phyloP scores from a whole-genome alignment of 768 basidiomycete genomes.

The Kwoniella europaea region DNA sequence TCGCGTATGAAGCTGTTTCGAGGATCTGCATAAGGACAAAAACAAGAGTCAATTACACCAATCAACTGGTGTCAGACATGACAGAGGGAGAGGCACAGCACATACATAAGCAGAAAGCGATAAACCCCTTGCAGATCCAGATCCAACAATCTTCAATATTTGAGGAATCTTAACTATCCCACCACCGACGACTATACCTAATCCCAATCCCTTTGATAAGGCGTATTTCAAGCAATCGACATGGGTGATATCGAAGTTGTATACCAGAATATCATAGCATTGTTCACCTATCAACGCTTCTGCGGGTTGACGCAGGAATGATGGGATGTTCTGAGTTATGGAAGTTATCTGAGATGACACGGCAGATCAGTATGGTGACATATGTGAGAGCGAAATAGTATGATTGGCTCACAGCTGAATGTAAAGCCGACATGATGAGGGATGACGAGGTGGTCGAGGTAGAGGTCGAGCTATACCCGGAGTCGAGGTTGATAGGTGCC shows the following conservation, averaged over 20 bases:
- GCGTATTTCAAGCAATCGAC: constrained; percentile 86
- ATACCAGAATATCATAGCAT: constrained; percentile 88
- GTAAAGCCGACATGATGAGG: constrained; percentile 23
- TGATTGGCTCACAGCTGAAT: constrained; percentile 24
- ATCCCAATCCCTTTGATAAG: constrained; percentile 86
- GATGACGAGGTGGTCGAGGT: neutral
- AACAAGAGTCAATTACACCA: neutral
- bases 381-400: neutral
- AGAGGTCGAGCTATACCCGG: neutral
- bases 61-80: neutral
- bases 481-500: neutral
- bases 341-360: constrained; percentile 41
- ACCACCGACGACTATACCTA: constrained; percentile 88
- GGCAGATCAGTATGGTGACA: neutral
- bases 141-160: constrained; percentile 61
- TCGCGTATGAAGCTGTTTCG: constrained; percentile 87
- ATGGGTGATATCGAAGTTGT: constrained; percentile 78
- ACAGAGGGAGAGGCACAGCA: neutral
- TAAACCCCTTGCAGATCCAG: constrained; percentile 78
- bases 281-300: constrained; percentile 82
- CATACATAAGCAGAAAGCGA: constrained; percentile 77
- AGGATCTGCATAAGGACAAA: constrained; percentile 63
- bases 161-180: constrained; percentile 97
- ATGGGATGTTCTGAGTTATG: constrained; percentile 81
- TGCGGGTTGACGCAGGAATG: constrained; percentile 80